Evolutionary conservation across 2,329 filamentous ascomycete species (phyloP).

Genomic region (Lasiodiplodia sp.): DNA sequence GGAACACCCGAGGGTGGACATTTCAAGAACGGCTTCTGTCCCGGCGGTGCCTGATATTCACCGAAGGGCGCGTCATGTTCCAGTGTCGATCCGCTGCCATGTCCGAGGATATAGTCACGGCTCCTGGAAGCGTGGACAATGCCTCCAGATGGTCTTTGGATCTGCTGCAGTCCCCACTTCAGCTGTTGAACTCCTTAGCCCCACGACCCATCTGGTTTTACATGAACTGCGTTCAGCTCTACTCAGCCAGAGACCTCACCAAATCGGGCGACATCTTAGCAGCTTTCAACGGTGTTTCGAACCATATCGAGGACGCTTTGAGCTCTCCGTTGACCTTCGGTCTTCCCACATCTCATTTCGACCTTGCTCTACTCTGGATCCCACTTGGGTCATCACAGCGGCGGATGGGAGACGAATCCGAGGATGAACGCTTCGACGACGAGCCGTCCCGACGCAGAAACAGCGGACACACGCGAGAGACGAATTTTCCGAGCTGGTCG

Average conservation of each 20-base stretch:
- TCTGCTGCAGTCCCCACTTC: slow-evolving; percentile 39
- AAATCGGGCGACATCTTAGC: slow-evolving; percentile 41
- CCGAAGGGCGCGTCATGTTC: slow-evolving; percentile 42
- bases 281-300: slow-evolving; percentile 45
- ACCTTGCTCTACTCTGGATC: slow-evolving; percentile 46
- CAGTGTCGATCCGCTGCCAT: slow-evolving; percentile 38
- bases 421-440: background rate
- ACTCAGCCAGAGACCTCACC: slow-evolving; percentile 39
- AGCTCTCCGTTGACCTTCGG: slow-evolving; percentile 40
- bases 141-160: slow-evolving; percentile 42
- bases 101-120: slow-evolving; percentile 42
- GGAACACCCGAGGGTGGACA: slow-evolving; percentile 50
- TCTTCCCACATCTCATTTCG: slow-evolving; percentile 34
- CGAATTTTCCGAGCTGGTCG: slow-evolving; percentile 47
- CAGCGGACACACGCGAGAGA: background rate
- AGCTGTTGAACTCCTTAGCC: slow-evolving; percentile 38
- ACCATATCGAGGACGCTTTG: slow-evolving; percentile 37
- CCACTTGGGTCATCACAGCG: background rate
- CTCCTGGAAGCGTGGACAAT: slow-evolving; percentile 29
- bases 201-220: slow-evolving; percentile 42
- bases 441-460: no score
- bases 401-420: background rate
- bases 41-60: slow-evolving; percentile 47
- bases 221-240: slow-evolving; percentile 41
- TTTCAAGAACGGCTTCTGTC: slow-evolving; percentile 51